Evolutionary conservation across 2,329 filamentous ascomycete genomes (phyloP), one percentile per base, ranked within the genome.

Genomic region (Aureobasidium pullulans): DNA sequence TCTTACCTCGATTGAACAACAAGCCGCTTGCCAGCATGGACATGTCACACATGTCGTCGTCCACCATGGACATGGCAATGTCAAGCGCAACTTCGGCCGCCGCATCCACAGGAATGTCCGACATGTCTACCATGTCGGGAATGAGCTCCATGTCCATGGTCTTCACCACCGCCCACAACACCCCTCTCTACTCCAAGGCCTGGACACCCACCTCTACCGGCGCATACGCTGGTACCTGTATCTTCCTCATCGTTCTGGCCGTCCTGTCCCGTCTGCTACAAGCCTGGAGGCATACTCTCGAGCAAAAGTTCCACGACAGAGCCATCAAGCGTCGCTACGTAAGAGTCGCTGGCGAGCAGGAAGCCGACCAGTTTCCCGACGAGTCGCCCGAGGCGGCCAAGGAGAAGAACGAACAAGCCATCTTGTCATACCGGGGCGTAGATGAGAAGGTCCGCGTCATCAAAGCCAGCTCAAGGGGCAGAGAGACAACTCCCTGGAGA

Each of bases 211-310:
- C 70, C 31, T 85, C 76, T 37, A 76, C 80, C 6, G 90, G 87
- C 66, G 76, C 81, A 61, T 97, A 96, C 73, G 90, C 90, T 1
- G 93, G 85, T 59, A 96, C 90, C 31, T 96, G 93, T 77, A 89
- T 96, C 72, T 96, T 96, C 75, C 81, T 96, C 61, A 85, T 96
- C 70, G 66, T 88, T 46, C 84, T 97, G 54, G 86, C 85, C 62
- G 78, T 86, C 62, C 68, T 87, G 60, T 85, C 87, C 68, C 88
- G 92, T 56, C 75, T 79, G 19, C 78, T 96, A 15, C 76, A 93
- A 53, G 91, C 91, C 2, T 77, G 83, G 66, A 90, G 90, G 70
- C 70, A 76, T 28, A 67, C 77, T 15, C 73, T 83, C 75, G 75
- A 84, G 77, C 73, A 81, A 76, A 71, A 83, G 81, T 95, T 90